A percentile compares a stretch with the other conserved stretches of the same genome.
These are phyloP conservation scores for Alternaria arborescens DNA, from an alignment of 2,329 filamentous ascomycete species.

Conservation along the genomic window DNA sequence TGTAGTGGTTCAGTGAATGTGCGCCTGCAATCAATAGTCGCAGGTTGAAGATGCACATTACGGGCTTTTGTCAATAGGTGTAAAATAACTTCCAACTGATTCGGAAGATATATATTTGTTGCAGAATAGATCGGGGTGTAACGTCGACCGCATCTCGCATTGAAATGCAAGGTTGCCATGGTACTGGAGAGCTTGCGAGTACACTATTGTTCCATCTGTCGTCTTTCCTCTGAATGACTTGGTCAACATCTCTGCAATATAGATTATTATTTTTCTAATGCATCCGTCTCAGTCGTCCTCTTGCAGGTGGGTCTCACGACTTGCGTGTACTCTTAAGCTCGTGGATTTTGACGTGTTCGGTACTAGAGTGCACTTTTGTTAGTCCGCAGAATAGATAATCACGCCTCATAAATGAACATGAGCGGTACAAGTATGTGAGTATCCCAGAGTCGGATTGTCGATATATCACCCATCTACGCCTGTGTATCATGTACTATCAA, in stretches of 20 bases:
- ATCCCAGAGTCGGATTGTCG: neutral
- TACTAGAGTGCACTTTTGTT: neutral
- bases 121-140: too few species aligned
- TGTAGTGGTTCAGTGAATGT: neutral
- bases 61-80: too few species aligned
- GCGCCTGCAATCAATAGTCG: neutral
- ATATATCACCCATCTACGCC: conserved; percentile 14
- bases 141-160: too few species aligned
- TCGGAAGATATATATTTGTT: too few species aligned
- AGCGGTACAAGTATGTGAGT: neutral
- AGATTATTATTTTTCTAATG: neutral
- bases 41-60: neutral
- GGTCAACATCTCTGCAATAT: neutral
- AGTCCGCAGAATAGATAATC: neutral
- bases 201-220: neutral
- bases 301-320: neutral
- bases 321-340: neutral
- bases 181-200: neutral
- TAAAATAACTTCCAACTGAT: too few species aligned
- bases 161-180: neutral
- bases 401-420: neutral
- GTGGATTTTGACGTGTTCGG: neutral
- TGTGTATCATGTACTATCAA: conserved; percentile 4
- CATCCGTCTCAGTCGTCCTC: neutral
- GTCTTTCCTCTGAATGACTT: neutral